Conservation (phyloP, 1,139 yeast species). For the Suhomyces maxii region DNA sequence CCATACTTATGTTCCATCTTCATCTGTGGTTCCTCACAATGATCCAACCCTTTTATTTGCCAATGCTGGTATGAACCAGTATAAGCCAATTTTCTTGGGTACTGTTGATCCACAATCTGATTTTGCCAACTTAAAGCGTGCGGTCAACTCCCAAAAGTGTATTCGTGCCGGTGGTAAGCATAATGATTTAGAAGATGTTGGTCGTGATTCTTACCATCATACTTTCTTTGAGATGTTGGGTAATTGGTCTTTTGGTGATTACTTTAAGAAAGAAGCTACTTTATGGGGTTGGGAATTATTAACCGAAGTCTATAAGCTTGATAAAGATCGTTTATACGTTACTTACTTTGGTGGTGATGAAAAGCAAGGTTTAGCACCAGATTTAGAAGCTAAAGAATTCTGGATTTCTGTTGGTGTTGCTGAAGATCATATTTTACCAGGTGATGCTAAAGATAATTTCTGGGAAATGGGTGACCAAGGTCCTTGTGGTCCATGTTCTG, state of each 20-base stretch:
- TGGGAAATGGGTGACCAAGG: slow-evolving; percentile 99
- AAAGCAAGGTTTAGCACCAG: slow-evolving; percentile 83
- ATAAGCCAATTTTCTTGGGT: slow-evolving; percentile 94
- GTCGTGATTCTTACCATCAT: slow-evolving; percentile 95
- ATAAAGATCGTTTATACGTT: slow-evolving; percentile 79
- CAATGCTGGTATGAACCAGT: slow-evolving; percentile 99
- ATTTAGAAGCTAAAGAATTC: slow-evolving; percentile 83
- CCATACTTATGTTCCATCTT: slow-evolving; percentile 85
- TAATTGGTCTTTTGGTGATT: slow-evolving; percentile 99
- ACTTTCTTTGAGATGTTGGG: slow-evolving; percentile 99
- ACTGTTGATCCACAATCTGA: slow-evolving; percentile 94
- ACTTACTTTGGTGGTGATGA: slow-evolving; percentile 95
- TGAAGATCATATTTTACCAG: slow-evolving; percentile 91
- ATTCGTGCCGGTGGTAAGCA: slow-evolving; percentile 99
- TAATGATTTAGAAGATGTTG: slow-evolving; percentile 97
- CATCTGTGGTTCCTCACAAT: slow-evolving; percentile 95
- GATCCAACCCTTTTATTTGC: slow-evolving; percentile 95
- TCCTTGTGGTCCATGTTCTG: slow-evolving; percentile 99
- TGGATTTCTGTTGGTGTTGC: slow-evolving; percentile 89
- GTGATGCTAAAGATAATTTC: slow-evolving; percentile 85
- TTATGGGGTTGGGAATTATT: slow-evolving; percentile 86
- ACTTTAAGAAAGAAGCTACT: slow-evolving; percentile 93
- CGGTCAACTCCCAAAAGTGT: slow-evolving; percentile 95
- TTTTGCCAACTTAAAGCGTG: slow-evolving; percentile 79
- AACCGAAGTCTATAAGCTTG: slow-evolving; percentile 78